phyloP scores from a whole-genome alignment of 331 rosid genomes.

The Quercus lobata region DNA sequence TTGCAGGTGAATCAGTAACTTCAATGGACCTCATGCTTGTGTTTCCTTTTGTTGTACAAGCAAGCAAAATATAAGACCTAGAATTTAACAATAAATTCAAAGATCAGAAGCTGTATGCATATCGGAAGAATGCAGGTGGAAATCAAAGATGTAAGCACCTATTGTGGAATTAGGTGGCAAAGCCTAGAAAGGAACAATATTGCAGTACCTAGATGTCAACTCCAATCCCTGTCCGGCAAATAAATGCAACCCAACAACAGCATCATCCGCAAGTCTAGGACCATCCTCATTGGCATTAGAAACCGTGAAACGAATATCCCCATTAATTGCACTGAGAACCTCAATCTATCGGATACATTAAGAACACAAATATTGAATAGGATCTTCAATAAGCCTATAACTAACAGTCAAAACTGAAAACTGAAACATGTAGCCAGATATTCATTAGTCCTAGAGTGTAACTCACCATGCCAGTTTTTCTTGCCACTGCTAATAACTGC shows the following conservation, averaged over 20 bases:
- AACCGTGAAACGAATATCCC: conserved; percentile 42
- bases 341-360: conserved; percentile 58
- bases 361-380: not conserved
- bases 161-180: not conserved
- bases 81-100: conserved; percentile 10
- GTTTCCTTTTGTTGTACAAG: conserved; percentile 74
- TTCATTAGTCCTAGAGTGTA: conserved; percentile 2
- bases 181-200: conserved; percentile 12
- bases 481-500: conserved; percentile 91
- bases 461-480: conserved; percentile 73
- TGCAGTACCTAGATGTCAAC: conserved; percentile 46
- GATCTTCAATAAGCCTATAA: not conserved
- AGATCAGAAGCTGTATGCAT: conserved; percentile 7
- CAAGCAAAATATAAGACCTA: conserved; percentile 71
- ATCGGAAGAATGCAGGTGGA: not conserved
- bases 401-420: conserved; percentile 8
- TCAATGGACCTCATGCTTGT: conserved; percentile 60
- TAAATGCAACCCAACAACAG: conserved; percentile 74
- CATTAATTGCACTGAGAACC: conserved; percentile 69
- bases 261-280: conserved; percentile 40
- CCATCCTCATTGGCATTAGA: conserved; percentile 21
- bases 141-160: not conserved
- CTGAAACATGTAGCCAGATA: not conserved
- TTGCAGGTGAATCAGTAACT: conserved; percentile 28
- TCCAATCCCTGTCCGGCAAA: conserved; percentile 39